Percentiles rank a stretch among this genome's conserved stretches.
phyloP scores from a whole-genome alignment of 2,329 filamentous ascomycete genomes.

The Ceratocystis papillata region DNA sequence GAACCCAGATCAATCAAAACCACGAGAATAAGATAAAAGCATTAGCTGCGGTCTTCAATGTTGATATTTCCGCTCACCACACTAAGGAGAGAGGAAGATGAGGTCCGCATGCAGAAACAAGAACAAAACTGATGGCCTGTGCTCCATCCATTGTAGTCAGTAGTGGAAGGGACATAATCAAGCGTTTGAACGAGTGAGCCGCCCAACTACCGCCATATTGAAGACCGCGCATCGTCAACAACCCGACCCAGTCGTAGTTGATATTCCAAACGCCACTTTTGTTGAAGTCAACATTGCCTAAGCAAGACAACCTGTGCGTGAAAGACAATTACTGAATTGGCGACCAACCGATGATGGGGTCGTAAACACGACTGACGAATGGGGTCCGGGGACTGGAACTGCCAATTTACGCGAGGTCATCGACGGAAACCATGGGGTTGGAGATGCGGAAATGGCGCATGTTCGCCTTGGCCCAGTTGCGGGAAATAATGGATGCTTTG shows the following conservation, averaged over 20 bases:
- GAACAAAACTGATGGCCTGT: background rate
- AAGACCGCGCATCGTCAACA: constrained; percentile 13
- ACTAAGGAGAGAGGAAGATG: background rate
- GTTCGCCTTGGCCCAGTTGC: constrained; percentile 81
- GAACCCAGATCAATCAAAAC: constrained; percentile 22
- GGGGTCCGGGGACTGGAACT: background rate
- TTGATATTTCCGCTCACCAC: constrained; percentile 5
- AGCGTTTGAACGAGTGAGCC: background rate
- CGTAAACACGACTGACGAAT: constrained; percentile 1
- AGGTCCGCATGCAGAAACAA: constrained; percentile 3
- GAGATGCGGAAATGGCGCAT: constrained; percentile 45
- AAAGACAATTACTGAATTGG: background rate
- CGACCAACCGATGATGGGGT: background rate
- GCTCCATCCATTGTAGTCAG: constrained; percentile 4
- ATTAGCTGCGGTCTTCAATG: constrained; percentile 21
- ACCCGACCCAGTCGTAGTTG: constrained; percentile 14
- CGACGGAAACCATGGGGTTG: constrained; percentile 41
- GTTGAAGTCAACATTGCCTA: constrained; percentile 3
- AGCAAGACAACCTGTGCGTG: background rate
- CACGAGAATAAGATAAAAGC: constrained; percentile 23
- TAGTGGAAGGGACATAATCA: constrained; percentile 6
- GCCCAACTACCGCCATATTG: constrained; percentile 2
- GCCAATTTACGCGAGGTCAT: constrained; percentile 34
- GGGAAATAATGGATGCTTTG: constrained; percentile 23
- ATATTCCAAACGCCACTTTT: constrained; percentile 8